Evolutionary conservation across 148 eudicot species (phyloP).

Genomic region (Silene uniflora): DNA sequence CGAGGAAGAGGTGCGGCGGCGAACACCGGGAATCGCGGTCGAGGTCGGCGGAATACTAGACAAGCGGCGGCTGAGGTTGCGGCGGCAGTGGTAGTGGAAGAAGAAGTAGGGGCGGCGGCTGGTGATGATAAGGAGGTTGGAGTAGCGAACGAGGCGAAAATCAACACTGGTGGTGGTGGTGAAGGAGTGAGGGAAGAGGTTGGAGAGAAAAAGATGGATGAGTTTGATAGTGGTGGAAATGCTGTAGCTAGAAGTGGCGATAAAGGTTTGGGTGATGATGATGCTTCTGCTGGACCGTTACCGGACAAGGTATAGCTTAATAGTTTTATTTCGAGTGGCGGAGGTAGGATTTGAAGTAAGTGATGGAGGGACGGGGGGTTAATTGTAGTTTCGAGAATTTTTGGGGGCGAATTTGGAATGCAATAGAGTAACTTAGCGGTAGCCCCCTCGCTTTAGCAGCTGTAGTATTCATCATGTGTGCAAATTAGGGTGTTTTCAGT

Average conservation of each 20-base stretch:
- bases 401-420: background rate
- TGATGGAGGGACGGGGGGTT: background rate
- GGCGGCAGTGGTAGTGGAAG: slow-evolving; percentile 24
- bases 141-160: slow-evolving; percentile 19
- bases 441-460: too few species aligned
- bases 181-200: slow-evolving; percentile 29
- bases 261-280: slow-evolving; percentile 51
- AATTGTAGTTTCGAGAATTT: background rate
- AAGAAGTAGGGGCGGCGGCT: slow-evolving; percentile 22
- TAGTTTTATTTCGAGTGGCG: background rate
- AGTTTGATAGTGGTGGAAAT: slow-evolving; percentile 57
- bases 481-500: background rate
- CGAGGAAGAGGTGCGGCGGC: slow-evolving; percentile 18
- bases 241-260: slow-evolving; percentile 39
- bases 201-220: slow-evolving; percentile 53
- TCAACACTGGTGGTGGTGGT: slow-evolving; percentile 7
- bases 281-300: slow-evolving; percentile 52
- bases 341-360: background rate
- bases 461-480: background rate
- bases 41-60: slow-evolving; percentile 28
- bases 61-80: slow-evolving; percentile 6
- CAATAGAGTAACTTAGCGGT: too few species aligned
- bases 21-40: slow-evolving; percentile 25
- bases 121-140: slow-evolving; percentile 25
- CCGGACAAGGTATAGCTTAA: slow-evolving; percentile 54